These are phyloP conservation scores for Coniochaeta hoffmannii DNA, from an alignment of 2,329 filamentous ascomycete species.

Conservation along the genomic window DNA sequence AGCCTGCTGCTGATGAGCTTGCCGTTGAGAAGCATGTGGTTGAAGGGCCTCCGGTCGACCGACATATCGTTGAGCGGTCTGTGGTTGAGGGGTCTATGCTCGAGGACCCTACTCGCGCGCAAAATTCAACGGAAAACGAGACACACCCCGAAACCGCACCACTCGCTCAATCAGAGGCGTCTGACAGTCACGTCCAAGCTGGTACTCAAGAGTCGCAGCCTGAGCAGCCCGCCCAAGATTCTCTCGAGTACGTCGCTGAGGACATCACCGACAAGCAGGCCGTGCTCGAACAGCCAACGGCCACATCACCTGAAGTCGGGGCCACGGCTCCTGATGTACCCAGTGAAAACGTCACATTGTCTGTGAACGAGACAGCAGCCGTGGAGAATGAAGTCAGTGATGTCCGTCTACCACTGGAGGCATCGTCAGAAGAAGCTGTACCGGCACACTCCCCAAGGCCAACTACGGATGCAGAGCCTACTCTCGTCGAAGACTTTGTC, in stretches of 20 bases:
- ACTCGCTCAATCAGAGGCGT: not conserved
- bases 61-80: too few relatives aligned
- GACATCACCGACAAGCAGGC: not conserved
- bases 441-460: not conserved
- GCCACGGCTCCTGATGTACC: slow-evolving; percentile 1
- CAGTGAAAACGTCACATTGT: not conserved
- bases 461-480: not conserved
- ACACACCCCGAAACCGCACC: not conserved
- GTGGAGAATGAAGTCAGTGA: not conserved
- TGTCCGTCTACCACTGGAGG: not conserved
- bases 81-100: too few relatives aligned
- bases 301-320: slow-evolving; percentile 4
- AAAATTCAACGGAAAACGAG: not conserved
- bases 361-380: not conserved
- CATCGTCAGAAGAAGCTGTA: not conserved
- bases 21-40: too few relatives aligned
- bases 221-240: not conserved
- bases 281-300: not conserved
- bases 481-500: not conserved
- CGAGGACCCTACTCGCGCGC: too few relatives aligned
- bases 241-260: not conserved
- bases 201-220: not conserved
- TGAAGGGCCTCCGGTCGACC: too few relatives aligned
- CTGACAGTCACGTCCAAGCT: not conserved
- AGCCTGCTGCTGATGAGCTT: not conserved